phyloP scores from a whole-genome alignment of 2,329 filamentous ascomycete species.

The Blastomyces parvus region DNA sequence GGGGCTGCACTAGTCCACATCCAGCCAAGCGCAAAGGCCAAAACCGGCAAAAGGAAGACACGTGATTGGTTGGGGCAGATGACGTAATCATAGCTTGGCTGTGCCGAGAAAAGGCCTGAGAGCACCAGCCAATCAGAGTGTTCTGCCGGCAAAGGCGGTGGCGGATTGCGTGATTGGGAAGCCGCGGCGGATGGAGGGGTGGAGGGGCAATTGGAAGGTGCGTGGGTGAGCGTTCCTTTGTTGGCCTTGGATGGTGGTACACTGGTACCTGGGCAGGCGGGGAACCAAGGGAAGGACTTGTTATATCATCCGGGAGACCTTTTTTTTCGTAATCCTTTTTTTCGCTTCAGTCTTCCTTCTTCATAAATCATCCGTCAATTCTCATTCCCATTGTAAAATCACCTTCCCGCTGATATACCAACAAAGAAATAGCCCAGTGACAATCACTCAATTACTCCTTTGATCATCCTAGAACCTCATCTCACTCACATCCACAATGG shows the following conservation, averaged over 20 bases:
- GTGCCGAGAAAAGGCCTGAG: slow-evolving; percentile 23
- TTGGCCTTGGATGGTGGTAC: too few species aligned
- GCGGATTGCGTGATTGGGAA: slow-evolving; percentile 29
- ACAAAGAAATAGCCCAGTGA: background rate
- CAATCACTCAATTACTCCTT: background rate
- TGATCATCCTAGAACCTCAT: background rate
- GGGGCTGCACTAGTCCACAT: background rate
- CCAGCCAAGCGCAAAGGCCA: background rate
- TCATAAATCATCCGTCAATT: background rate
- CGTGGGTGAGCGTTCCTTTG: too few species aligned
- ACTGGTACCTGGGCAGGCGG: too few species aligned
- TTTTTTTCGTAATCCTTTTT: background rate
- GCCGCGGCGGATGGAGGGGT: slow-evolving; percentile 10
- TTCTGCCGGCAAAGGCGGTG: slow-evolving; percentile 24
- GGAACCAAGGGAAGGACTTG: too few species aligned
- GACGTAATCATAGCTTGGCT: slow-evolving; percentile 10
- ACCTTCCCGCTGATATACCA: background rate
- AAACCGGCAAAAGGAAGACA: background rate
- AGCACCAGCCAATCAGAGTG: slow-evolving; percentile 20
- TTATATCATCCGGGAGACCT: background rate
- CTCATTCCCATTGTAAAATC: background rate
- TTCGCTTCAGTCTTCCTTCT: background rate
- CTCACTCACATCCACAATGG: slow-evolving; percentile 27
- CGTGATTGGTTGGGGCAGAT: background rate
- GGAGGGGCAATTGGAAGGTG: background rate